These are phyloP conservation scores for Corynascus novoguineensis DNA, from an alignment of 495 filamentous ascomycete genomes.

Conservation along the genomic window DNA sequence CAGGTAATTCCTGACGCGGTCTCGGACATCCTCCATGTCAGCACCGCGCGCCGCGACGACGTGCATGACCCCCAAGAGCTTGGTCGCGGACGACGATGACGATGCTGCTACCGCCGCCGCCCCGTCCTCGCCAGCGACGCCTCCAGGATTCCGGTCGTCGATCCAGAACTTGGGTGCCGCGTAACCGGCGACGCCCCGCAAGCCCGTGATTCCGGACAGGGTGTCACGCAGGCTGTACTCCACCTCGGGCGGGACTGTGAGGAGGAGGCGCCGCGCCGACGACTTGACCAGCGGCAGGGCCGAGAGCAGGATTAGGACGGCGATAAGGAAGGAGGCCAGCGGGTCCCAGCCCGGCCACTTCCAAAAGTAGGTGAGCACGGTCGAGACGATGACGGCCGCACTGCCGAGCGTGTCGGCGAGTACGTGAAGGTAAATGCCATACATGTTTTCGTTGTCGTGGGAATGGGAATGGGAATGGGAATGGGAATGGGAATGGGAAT, in stretches of 20 bases:
- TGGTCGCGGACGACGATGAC: no score
- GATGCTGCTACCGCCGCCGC: no score
- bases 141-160: constrained; percentile 56
- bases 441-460: constrained; percentile 97
- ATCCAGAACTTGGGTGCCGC: constrained; percentile 91
- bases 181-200: constrained; percentile 82
- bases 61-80: constrained; percentile 72
- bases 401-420: constrained; percentile 92
- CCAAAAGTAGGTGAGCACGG: constrained; percentile 74
- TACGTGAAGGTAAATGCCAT: constrained; percentile 96
- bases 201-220: constrained; percentile 71
- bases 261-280: constrained; percentile 71
- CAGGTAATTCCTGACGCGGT: constrained; percentile 57
- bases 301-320: constrained; percentile 82
- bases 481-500: constrained; percentile 23
- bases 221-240: constrained; percentile 87
- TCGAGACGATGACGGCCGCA: constrained; percentile 89
- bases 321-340: constrained; percentile 87
- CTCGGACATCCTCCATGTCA: constrained; percentile 71
- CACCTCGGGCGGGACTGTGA: constrained; percentile 76
- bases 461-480: constrained; percentile 42
- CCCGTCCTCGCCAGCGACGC: constrained; percentile 21
- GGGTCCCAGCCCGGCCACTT: constrained; percentile 96
- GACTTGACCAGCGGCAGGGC: constrained; percentile 83
- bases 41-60: constrained; percentile 64